Percentiles rank a stretch among this genome's conserved stretches.
phyloP scores from a whole-genome alignment of 2,329 filamentous ascomycete species.

The Ophioceras dolichostomum region DNA sequence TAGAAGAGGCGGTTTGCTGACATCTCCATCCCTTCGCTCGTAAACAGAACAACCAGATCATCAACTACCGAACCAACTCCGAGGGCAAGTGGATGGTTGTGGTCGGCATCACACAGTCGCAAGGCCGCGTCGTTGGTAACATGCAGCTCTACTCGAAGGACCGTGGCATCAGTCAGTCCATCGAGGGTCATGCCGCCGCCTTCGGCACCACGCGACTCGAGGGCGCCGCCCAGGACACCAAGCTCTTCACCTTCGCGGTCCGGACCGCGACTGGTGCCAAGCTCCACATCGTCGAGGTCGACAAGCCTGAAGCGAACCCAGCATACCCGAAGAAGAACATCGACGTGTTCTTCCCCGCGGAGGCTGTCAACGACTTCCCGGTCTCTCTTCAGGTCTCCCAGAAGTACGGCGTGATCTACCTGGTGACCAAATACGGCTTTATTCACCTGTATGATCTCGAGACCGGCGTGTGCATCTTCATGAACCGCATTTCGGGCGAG shows the following conservation, averaged over 20 bases:
- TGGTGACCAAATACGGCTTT: conserved; percentile 98
- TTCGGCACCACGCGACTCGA: conserved; percentile 86
- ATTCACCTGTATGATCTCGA: conserved; percentile 98
- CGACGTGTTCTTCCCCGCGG: conserved; percentile 93
- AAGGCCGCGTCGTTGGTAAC: conserved; percentile 84
- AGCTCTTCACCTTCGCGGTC: conserved; percentile 90
- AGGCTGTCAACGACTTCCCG: conserved; percentile 94
- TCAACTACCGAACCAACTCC: conserved; percentile 94
- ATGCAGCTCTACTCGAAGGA: conserved; percentile 98
- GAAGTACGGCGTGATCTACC: conserved; percentile 92
- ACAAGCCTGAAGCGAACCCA: conserved; percentile 82
- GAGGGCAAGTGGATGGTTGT: conserved; percentile 98
- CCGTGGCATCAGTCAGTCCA: conserved; percentile 91
- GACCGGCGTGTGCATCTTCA: conserved; percentile 90
- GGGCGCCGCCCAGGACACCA: conserved; percentile 79
- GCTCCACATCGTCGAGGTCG: conserved; percentile 94
- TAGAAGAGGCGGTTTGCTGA: not conserved
- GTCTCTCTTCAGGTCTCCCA: conserved; percentile 95
- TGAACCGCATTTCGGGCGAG: conserved; percentile 99
- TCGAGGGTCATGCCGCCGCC: conserved; percentile 91
- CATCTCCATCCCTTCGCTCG: not conserved
- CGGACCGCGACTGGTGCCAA: conserved; percentile 83
- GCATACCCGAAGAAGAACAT: conserved; percentile 91
- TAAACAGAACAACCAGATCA: conserved; percentile 90
- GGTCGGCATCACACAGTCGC: conserved; percentile 87